Evolutionary conservation across 495 filamentous ascomycete species (phyloP), one percentile per base, ranked within the genome.

Genomic region (Pseudoneurospora amorphoporcata): DNA sequence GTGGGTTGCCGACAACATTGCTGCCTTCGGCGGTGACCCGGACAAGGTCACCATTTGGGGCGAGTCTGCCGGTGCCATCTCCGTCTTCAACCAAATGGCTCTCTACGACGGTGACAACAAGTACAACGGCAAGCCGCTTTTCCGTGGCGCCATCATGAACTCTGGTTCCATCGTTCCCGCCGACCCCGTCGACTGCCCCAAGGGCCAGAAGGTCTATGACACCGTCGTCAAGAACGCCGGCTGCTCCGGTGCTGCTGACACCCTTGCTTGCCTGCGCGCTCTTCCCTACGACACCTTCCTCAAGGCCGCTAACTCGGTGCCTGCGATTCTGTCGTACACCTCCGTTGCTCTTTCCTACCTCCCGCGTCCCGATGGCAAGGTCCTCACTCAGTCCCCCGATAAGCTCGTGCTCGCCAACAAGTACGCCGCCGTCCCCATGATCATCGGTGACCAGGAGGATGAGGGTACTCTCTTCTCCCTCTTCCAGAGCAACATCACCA

Each of bases 91-190:
- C 76, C 91, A 92, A 72, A 90, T 91, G 86, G 80, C 86, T 4
- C 80, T 92, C 23, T 92, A 91, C 76, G 86, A 88, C 75, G 91
- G 92, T 10, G 79, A 93, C 76, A 86, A 88, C 79, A 89, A 78
- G 0, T 92, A 92, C 81, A 92, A 92, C 9, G 90, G 88, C 41
- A 87, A 89, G 73, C 85, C 87, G 1, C 83, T 93, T 0, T 94
- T 94, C 86, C 87, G 87, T 45, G 90, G 81, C 17, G 91, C 82
- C 38, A 93, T 92, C 69, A 92, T 93, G 90, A 84, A 92, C 79
- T 92, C 89, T 2, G 92, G 92, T 9, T 86, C 83, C 74, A 81
- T 91, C 4, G 79, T 88, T 0, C 91, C 91, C 3, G 87, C 91
- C 0, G 86, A 91, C 38, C 82, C 84, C 1, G 86, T 93, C 6